Conservation (phyloP, 768 basidiomycete genomes). For the Rhodotorula taiwanensis region DNA sequence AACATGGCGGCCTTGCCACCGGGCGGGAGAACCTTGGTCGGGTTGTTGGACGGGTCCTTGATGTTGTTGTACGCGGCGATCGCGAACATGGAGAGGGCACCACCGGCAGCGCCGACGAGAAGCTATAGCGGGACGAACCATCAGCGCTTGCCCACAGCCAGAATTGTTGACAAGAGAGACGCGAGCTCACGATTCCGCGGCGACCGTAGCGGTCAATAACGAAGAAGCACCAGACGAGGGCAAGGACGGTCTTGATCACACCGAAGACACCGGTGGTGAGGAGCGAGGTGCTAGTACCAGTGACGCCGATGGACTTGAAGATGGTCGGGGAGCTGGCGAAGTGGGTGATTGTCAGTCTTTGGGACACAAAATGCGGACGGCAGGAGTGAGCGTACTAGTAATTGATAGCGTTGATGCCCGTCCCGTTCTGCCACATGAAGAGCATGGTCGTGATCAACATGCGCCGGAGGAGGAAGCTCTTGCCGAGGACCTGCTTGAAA, state of each 20-base stretch:
- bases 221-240: conserved; percentile 46
- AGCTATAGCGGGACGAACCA: conserved; percentile 48
- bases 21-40: conserved; percentile 29
- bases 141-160: conserved; percentile 43
- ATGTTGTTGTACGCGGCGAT: conserved; percentile 41
- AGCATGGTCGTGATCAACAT: conserved; percentile 46
- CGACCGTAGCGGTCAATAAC: conserved; percentile 34
- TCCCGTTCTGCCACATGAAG: conserved; percentile 50
- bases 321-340: conserved; percentile 50
- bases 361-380: no score
- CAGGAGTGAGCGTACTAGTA: conserved; percentile 44
- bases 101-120: conserved; percentile 49
- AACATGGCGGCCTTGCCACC: conserved; percentile 40
- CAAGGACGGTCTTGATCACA: conserved; percentile 48
- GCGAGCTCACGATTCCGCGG: conserved; percentile 21
- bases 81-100: conserved; percentile 49
- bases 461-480: conserved; percentile 41
- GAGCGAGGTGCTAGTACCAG: conserved; percentile 33
- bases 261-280: conserved; percentile 51
- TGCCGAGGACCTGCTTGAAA: conserved; percentile 26
- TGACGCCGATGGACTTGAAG: conserved; percentile 46
- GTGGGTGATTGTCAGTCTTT: no score
- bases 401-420: conserved; percentile 43
- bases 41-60: conserved; percentile 16
- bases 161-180: conserved; percentile 40